Base-by-base conservation (phyloP, 1,139 yeast species). In the Saccharomycopsis hybrid region DNA sequence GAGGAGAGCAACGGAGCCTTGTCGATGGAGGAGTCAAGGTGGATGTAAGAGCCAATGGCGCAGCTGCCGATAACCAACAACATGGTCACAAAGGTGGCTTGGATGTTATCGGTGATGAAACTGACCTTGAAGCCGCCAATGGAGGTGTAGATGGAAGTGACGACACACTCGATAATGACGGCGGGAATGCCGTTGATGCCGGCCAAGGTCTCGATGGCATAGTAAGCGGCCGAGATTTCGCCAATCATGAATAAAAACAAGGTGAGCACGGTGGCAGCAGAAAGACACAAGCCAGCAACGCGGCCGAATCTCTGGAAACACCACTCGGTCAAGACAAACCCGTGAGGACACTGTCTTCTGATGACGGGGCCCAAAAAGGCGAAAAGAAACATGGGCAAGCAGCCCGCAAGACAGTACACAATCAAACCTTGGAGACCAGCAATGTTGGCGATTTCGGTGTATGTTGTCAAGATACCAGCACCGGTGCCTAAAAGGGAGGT, bases 271-370 rank as follows among this genome's bases (percentile, higher is more conserved):
- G 96, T 88, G 66, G 89, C 87, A 47, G 80, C 81, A 3, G 95
- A 82, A 50, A 90, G 68, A 59, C 86, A 87, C 57, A 87, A 70
- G 1, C 86, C 85, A 4, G 95, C 74, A 25, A 82, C 67, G 4
- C 73, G 62, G 1, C 97, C 97, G 61, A 74, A 90, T 56, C 97
- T 72, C 42, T 78, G 80, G 61, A 87, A 76, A 11, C 87, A 94
- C 97, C 97, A 90, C 63, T 89, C 96, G n/a, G 96, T 87, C 57
- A 90, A 71, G 41, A 90, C 88, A 63, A 90, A 90, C 3, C 97
- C 97, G 7, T 85, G 80, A 0, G 97, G 97, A 60, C 96, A 86
- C 58, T 77, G 77, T 54, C 71, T 76, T 58, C 96, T 73, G 55
- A 90, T 83, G 9, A 80, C 64, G 0, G 97, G 97, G 0, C 97